Conservation (phyloP, 371 early-diverging fungal genomes). For the Haplosporangium sp. region DNA sequence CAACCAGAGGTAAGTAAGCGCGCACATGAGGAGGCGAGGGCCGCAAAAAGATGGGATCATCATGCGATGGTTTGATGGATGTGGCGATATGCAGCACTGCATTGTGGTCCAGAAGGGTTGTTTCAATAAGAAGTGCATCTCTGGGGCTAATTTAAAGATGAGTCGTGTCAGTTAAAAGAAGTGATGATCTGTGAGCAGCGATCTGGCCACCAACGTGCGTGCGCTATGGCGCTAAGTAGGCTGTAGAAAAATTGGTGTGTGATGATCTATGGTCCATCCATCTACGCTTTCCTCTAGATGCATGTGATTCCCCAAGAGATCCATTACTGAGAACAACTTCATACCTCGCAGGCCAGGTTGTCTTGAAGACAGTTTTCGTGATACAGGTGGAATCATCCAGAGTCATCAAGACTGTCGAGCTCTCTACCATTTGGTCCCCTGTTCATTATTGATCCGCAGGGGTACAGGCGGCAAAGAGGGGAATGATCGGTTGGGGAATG, state of each 20-base stretch:
- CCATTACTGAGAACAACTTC: not conserved
- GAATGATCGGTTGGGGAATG: not conserved
- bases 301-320: not conserved
- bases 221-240: no score
- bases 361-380: constrained; percentile 55
- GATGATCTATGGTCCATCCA: not conserved
- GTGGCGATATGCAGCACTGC: constrained; percentile 57
- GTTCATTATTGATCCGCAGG: not conserved
- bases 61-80: constrained; percentile 53
- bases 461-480: constrained; percentile 7
- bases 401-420: constrained; percentile 53
- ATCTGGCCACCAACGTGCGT: no score
- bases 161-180: no score
- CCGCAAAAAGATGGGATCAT: constrained; percentile 55
- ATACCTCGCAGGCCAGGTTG: constrained; percentile 55
- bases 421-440: constrained; percentile 58
- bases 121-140: constrained; percentile 54
- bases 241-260: not conserved
- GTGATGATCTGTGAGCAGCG: no score
- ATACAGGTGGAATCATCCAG: constrained; percentile 55
- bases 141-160: constrained; percentile 29
- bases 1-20: constrained; percentile 52
- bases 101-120: constrained; percentile 55
- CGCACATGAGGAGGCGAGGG: constrained; percentile 55
- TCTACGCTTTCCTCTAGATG: no score